Evolutionary conservation across 1,284 basidiomycete genomes (phyloP).

Genomic region (Laetiporus sulphureus): DNA sequence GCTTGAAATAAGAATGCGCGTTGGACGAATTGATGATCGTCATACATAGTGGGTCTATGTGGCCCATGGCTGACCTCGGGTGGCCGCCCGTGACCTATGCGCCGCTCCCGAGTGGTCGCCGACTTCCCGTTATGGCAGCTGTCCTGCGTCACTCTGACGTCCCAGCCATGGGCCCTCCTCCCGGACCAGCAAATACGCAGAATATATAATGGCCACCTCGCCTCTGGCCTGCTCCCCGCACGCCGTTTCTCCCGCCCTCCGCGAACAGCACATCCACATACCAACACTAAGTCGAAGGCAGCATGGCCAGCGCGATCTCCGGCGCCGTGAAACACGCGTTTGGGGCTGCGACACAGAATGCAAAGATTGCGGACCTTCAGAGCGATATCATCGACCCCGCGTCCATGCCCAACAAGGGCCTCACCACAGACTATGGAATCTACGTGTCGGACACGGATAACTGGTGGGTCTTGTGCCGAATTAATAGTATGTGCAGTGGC

Average conservation of each 20-base stretch:
- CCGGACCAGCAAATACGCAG: not conserved
- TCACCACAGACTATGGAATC: conserved; percentile 63
- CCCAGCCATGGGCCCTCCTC: not conserved
- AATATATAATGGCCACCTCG: not conserved
- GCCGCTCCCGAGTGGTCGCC: not conserved
- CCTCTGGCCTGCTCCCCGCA: not conserved
- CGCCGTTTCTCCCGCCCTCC: not conserved
- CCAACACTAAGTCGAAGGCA: conserved; percentile 2
- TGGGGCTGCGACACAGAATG: conserved; percentile 22
- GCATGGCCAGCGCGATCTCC: conserved; percentile 17
- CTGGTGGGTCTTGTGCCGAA: conserved; percentile 39
- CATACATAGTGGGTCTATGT: no score
- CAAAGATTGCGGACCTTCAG: conserved; percentile 42
- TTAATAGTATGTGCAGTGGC: not conserved
- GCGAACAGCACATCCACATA: not conserved
- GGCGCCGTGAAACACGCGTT: conserved; percentile 23
- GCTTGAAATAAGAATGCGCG: no score
- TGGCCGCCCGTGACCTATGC: not conserved
- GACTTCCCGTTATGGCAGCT: no score
- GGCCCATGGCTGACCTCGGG: not conserved
- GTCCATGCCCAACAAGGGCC: conserved; percentile 24
- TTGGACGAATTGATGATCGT: no score
- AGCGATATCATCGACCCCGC: conserved; percentile 33
- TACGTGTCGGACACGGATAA: conserved; percentile 55
- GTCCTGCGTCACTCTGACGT: conserved; percentile 3